These are phyloP conservation scores for Acacia crassicarpa DNA, from an alignment of 306 rosid species.

Conservation along the genomic window DNA sequence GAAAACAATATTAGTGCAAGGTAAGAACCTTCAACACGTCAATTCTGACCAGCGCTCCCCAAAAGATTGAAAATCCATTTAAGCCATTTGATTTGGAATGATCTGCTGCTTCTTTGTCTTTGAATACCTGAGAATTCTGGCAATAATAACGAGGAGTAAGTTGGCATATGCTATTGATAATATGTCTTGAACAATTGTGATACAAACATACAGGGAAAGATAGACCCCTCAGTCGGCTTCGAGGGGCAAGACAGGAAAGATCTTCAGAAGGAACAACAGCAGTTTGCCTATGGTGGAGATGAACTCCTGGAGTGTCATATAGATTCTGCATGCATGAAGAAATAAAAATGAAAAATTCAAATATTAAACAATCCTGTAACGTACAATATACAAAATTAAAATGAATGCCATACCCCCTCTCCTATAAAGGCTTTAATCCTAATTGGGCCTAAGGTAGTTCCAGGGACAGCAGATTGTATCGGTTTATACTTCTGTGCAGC, in stretches of 20 bases:
- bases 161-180: constrained; percentile 19
- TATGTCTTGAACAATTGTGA: constrained; percentile 9
- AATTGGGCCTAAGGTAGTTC: constrained; percentile 96
- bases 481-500: constrained; percentile 93
- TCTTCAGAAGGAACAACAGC: constrained; percentile 86
- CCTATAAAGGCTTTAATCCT: constrained; percentile 88
- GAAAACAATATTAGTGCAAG: constrained; percentile 7
- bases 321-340: constrained; percentile 53
- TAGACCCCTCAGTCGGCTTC: constrained; percentile 85
- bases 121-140: constrained; percentile 45
- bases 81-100: constrained; percentile 41
- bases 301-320: constrained; percentile 95
- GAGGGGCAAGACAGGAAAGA: constrained; percentile 88
- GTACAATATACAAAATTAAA: constrained; percentile 7
- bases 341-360: background rate
- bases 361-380: constrained; percentile 1
- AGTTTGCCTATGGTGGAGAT: constrained; percentile 95
- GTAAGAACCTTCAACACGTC: constrained; percentile 77
- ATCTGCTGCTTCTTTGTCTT: constrained; percentile 38
- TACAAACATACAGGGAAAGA: constrained; percentile 61
- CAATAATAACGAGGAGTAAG: constrained; percentile 26
- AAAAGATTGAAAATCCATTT: constrained; percentile 73
- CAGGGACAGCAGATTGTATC: constrained; percentile 97
- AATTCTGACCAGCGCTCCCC: constrained; percentile 98
- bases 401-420: constrained; percentile 75